A percentile compares a stretch with the other conserved stretches of the same genome.
phyloP scores from a whole-genome alignment of 1,284 basidiomycete genomes.

The Ustilago loliicola region DNA sequence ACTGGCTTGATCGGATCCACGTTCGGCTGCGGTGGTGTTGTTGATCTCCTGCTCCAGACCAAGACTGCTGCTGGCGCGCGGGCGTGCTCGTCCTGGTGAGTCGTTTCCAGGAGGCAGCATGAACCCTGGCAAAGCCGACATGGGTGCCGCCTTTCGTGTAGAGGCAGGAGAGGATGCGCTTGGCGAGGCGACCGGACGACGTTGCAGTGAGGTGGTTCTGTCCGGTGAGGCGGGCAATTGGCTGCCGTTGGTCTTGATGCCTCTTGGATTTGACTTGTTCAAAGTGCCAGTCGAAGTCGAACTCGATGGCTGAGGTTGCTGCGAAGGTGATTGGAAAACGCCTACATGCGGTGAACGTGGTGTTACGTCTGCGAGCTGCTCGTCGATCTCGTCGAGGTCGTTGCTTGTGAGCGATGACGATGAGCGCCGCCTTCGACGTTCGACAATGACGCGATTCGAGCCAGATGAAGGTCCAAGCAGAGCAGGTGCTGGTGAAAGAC shows the following conservation, averaged over 20 bases:
- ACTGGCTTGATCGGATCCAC: conserved; percentile 2
- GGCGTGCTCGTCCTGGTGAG: conserved; percentile 14
- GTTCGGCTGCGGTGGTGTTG: background rate
- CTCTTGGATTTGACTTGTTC: conserved; percentile 1
- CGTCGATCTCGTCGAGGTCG: conserved; percentile 22
- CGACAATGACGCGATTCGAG: conserved; percentile 37
- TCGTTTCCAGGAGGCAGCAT: conserved; percentile 13
- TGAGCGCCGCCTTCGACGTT: conserved; percentile 25
- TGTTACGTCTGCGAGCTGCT: conserved; percentile 21
- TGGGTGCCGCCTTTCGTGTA: conserved; percentile 10
- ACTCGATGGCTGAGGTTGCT: conserved; percentile 10
- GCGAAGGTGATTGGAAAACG: conserved; percentile 19
- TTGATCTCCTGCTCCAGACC: conserved; percentile 49
- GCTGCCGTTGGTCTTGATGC: conserved; percentile 2
- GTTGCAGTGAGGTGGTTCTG: conserved; percentile 42
- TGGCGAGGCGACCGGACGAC: conserved; percentile 7
- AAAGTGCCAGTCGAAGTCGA: conserved; percentile 5
- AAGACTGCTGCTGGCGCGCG: conserved; percentile 31
- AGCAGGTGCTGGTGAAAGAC: background rate
- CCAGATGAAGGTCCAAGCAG: conserved; percentile 6
- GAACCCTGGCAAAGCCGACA: conserved; percentile 24
- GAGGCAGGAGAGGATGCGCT: conserved; percentile 11
- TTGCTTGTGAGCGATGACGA: conserved; percentile 19
- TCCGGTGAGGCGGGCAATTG: conserved; percentile 39
- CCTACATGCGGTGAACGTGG: conserved; percentile 25